These are phyloP conservation scores for Pelargonium fulgidum DNA, from an alignment of 441 rosid species.

Conservation along the genomic window DNA sequence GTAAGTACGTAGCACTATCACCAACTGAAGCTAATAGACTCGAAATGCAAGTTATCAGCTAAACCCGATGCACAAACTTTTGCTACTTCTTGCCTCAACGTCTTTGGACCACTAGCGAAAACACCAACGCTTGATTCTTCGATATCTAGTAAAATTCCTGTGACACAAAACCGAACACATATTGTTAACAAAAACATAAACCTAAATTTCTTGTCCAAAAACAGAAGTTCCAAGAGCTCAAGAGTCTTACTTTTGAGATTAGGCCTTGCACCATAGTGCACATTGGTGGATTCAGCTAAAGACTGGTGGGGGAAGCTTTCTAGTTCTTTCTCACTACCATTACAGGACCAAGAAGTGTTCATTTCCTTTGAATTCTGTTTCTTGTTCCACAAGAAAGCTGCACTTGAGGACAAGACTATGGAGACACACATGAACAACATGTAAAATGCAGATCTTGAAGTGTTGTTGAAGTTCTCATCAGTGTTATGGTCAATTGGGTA, in stretches of 20 bases:
- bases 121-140: constrained; percentile 58
- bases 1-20: constrained; percentile 5
- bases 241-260: constrained; percentile 42
- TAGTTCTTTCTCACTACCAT: constrained; percentile 32
- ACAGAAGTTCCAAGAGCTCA: background rate
- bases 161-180: background rate
- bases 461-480: constrained; percentile 20
- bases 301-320: constrained; percentile 59
- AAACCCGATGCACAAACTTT: constrained; percentile 21
- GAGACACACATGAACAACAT: constrained; percentile 37
- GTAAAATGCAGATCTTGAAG: constrained; percentile 31
- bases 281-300: constrained; percentile 36
- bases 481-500: constrained; percentile 47
- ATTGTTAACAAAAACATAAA: background rate
- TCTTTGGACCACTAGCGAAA: constrained; percentile 54
- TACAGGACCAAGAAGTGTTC: constrained; percentile 9
- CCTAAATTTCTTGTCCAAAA: background rate
- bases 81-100: constrained; percentile 27
- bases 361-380: constrained; percentile 29
- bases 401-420: constrained; percentile 45
- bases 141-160: constrained; percentile 38
- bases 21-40: constrained; percentile 32
- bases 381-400: constrained; percentile 55
- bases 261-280: constrained; percentile 63
- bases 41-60: constrained; percentile 22